Evolutionary conservation across 1,284 basidiomycete genomes (phyloP).

Genomic region (Leccinum huronense): DNA sequence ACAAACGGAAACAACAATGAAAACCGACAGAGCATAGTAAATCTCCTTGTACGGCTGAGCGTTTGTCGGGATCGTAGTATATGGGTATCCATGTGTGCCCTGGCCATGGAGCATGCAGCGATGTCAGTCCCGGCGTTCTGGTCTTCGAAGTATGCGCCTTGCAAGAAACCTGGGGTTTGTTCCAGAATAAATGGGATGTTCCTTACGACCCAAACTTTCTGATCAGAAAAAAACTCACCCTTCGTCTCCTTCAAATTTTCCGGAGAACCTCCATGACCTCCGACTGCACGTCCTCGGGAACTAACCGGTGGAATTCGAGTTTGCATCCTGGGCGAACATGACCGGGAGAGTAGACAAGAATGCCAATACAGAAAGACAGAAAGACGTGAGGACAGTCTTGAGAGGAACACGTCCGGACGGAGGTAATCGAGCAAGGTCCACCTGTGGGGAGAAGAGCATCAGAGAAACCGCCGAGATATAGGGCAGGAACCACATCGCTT

Average conservation of each 20-base stretch:
- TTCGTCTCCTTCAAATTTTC: conserved; percentile 53
- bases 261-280: conserved; percentile 55
- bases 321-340: too few species aligned
- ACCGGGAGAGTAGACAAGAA: too few species aligned
- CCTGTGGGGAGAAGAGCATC: too few species aligned
- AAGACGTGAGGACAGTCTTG: too few species aligned
- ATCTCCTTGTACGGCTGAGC: conserved; percentile 22
- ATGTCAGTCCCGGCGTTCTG: conserved; percentile 35
- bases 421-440: too few species aligned
- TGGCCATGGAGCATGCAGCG: conserved; percentile 38
- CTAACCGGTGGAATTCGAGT: too few species aligned
- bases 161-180: conserved; percentile 38
- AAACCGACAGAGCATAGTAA: conserved; percentile 34
- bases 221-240: conserved; percentile 37
- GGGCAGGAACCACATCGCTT: too few species aligned
- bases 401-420: too few species aligned
- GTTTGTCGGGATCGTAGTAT: conserved; percentile 31
- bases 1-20: neutral
- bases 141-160: conserved; percentile 47
- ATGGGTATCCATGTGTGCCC: conserved; percentile 30
- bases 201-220: neutral
- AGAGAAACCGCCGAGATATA: too few species aligned
- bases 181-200: neutral
- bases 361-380: too few species aligned
- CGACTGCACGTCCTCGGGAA: conserved; percentile 43